Evolutionary conservation across 768 basidiomycete species (phyloP).

Genomic region (Pulveroboletus sp.): DNA sequence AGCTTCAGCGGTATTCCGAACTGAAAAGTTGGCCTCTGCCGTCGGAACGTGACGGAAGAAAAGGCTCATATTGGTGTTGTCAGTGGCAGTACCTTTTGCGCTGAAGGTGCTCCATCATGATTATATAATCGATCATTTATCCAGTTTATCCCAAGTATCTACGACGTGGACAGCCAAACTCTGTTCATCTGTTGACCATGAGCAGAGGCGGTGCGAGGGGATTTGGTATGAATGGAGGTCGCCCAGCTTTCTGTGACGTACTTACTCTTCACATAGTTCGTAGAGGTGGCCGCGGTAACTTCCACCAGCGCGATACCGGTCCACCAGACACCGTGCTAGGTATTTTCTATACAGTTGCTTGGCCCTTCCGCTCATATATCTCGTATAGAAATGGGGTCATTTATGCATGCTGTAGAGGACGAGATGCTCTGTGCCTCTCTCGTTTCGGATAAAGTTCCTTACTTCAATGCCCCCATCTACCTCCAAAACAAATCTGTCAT

Average conservation of each 20-base stretch:
- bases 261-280: conserved; percentile 36
- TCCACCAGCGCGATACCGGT: conserved; percentile 65
- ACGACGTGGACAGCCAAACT: too few species aligned
- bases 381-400: conserved; percentile 80
- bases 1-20: conserved; percentile 8
- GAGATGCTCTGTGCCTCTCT: conserved; percentile 94
- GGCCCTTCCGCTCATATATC: conserved; percentile 4
- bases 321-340: conserved; percentile 80
- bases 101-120: background rate
- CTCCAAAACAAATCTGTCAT: conserved; percentile 93
- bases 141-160: background rate
- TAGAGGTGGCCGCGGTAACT: conserved; percentile 66
- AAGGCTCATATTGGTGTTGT: conserved; percentile 30
- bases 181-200: conserved; percentile 29
- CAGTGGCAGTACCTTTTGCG: background rate
- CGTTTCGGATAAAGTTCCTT: conserved; percentile 88
- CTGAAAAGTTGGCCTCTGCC: conserved; percentile 26
- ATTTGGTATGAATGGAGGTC: conserved; percentile 26
- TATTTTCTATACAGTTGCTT: conserved; percentile 18
- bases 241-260: background rate
- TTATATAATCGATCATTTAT: conserved; percentile 21
- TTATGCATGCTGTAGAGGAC: conserved; percentile 93
- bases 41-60: conserved; percentile 29
- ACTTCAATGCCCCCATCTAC: conserved; percentile 98
- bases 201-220: conserved; percentile 52